Conservation (phyloP, 805 yeast genomes). For the Ogataea siamensis region DNA sequence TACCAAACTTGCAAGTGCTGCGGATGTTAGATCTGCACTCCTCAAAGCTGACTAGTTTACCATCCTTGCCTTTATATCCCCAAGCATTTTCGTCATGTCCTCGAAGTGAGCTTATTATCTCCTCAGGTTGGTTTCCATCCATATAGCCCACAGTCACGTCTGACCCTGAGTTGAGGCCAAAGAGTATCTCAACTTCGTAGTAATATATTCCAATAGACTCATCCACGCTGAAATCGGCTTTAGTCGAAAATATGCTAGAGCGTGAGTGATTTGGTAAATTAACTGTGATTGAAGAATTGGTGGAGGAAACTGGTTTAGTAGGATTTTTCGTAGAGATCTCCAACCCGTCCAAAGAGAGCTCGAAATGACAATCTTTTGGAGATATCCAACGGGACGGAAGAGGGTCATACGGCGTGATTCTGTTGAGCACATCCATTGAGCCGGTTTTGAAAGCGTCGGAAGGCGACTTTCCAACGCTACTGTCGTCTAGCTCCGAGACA, state of each 20-base stretch:
- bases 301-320: conserved; percentile 14
- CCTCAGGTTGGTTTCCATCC: conserved; percentile 29
- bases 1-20: conserved; percentile 46
- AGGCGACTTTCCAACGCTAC: conserved; percentile 13
- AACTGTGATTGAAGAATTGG: conserved; percentile 9
- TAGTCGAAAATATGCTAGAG: conserved; percentile 25
- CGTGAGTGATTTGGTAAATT: conserved; percentile 14
- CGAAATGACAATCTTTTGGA: conserved; percentile 20
- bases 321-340: conserved; percentile 26
- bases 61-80: conserved; percentile 55
- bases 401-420: not conserved
- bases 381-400: conserved; percentile 31
- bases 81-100: conserved; percentile 48
- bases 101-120: conserved; percentile 38
- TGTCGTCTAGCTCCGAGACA: conserved; percentile 10
- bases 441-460: conserved; percentile 7
- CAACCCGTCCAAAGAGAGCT: conserved; percentile 23
- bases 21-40: conserved; percentile 35
- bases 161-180: conserved; percentile 36
- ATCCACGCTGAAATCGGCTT: conserved; percentile 38
- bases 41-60: conserved; percentile 39
- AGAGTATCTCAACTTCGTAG: conserved; percentile 44
- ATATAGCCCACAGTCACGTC: conserved; percentile 48
- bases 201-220: conserved; percentile 46
- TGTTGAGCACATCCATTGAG: conserved; percentile 1